Percentiles rank a stretch among this genome's conserved stretches.
Evolutionary conservation across 2,329 filamentous ascomycete genomes (phyloP).

Genomic region (Xylariaceae sp.): DNA sequence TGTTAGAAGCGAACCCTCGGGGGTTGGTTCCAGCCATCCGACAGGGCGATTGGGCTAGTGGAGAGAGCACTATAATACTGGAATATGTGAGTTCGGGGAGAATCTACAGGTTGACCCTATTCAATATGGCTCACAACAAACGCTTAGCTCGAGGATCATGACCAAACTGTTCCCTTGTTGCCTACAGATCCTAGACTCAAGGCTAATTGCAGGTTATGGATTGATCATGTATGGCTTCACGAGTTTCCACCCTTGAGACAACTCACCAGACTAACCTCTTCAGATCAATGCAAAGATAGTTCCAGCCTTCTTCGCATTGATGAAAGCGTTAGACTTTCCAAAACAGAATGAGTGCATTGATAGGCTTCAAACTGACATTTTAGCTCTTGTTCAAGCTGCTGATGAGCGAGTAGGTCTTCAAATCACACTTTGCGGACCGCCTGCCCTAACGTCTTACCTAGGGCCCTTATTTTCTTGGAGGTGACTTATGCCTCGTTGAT

Average conservation of each 20-base stretch:
- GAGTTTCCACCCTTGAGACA: background rate
- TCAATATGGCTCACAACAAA: conserved; percentile 9
- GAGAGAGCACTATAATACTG: conserved; percentile 81
- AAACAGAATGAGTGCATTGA: conserved; percentile 65
- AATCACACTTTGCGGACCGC: background rate
- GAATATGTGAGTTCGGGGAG: conserved; percentile 71
- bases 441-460: conserved; percentile 32
- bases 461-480: conserved; percentile 72
- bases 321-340: conserved; percentile 66
- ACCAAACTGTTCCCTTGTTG: conserved; percentile 64
- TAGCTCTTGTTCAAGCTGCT: conserved; percentile 53
- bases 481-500: conserved; percentile 68
- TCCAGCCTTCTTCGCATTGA: conserved; percentile 75
- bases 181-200: conserved; percentile 69
- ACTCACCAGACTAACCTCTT: background rate
- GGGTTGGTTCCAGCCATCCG: conserved; percentile 78
- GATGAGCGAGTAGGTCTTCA: conserved; percentile 47
- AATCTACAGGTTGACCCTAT: background rate
- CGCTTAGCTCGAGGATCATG: conserved; percentile 73
- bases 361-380: conserved; percentile 70
- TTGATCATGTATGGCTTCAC: conserved; percentile 69
- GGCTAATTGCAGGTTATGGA: conserved; percentile 80
- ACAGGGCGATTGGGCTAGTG: conserved; percentile 81
- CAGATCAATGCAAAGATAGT: conserved; percentile 79
- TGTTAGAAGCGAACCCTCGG: conserved; percentile 77